Conservation (phyloP, 73 alveolate species). For the Tetrahymena elliotti region DNA sequence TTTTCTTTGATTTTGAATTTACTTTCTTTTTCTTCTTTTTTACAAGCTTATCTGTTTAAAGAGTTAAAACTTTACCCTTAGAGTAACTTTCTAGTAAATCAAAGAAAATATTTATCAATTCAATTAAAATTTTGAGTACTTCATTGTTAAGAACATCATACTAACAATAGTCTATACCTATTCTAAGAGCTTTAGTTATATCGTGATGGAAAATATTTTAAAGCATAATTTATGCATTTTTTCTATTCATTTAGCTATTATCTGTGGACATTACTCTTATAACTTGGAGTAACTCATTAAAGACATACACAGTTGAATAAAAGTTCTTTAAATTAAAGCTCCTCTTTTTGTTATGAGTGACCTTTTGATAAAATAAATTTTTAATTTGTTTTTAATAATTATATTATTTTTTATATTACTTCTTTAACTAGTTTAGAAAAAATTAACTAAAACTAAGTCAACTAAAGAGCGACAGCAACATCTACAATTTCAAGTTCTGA, state of each 20-base stretch:
- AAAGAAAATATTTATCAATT: conserved; percentile 6
- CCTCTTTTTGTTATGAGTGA: conserved; percentile 15
- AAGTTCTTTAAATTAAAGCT: conserved; percentile 14
- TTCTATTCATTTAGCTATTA: conserved; percentile 8
- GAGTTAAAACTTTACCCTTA: conserved; percentile 9
- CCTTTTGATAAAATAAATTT: background rate
- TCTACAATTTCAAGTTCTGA: conserved; percentile 33
- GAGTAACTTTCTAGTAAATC: conserved; percentile 30
- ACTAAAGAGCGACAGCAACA: conserved; percentile 51
- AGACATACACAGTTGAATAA: conserved; percentile 10
- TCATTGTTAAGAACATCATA: conserved; percentile 9
- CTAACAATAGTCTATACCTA: conserved; percentile 22
- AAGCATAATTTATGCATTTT: conserved; percentile 18
- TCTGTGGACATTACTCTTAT: conserved; percentile 8
- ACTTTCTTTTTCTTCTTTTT: conserved; percentile 20
- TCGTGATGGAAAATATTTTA: conserved; percentile 12
- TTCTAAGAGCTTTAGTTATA: conserved; percentile 17
- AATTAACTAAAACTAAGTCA: conserved; percentile 45
- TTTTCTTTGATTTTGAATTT: background rate
- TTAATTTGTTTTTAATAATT: too few species aligned
- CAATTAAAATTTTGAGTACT: conserved; percentile 2
- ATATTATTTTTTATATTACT: conserved; percentile 1
- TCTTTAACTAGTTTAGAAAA: conserved; percentile 45
- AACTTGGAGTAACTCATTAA: background rate
- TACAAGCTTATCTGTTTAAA: conserved; percentile 17